phyloP scores from a whole-genome alignment of 768 basidiomycete genomes.

The Suillus fuscotomentosus region DNA sequence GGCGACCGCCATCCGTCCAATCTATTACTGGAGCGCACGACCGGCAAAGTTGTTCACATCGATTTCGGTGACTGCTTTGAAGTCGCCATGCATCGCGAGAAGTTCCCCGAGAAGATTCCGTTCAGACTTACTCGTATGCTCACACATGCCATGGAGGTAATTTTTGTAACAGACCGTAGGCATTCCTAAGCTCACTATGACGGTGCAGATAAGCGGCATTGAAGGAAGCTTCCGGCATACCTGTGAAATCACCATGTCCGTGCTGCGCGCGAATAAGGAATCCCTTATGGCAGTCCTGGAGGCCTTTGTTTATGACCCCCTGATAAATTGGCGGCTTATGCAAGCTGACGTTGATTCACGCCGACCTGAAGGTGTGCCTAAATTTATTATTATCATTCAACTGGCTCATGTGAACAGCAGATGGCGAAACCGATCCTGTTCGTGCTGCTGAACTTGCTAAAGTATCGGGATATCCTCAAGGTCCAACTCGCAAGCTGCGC shows the following conservation, averaged over 20 bases:
- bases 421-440: conserved; percentile 48
- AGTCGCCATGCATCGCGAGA: conserved; percentile 96
- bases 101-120: conserved; percentile 98
- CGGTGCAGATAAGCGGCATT: conserved; percentile 87
- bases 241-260: conserved; percentile 97
- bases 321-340: conserved; percentile 96
- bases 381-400: conserved; percentile 7
- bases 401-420: conserved; percentile 18
- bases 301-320: conserved; percentile 97
- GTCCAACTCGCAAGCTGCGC: conserved; percentile 76
- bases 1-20: conserved; percentile 99
- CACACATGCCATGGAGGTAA: conserved; percentile 97
- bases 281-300: conserved; percentile 99
- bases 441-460: conserved; percentile 62
- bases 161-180: background rate
- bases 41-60: conserved; percentile 95
- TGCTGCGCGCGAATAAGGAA: conserved; percentile 95
- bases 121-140: conserved; percentile 98
- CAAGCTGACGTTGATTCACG: conserved; percentile 76
- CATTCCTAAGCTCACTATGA: conserved; percentile 7
- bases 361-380: conserved; percentile 60
- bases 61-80: conserved; percentile 99
- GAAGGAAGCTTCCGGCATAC: conserved; percentile 95
- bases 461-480: conserved; percentile 74
- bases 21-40: conserved; percentile 84